These are phyloP conservation scores for Amanita inopinata DNA, from an alignment of 768 basidiomycete genomes.

Conservation along the genomic window DNA sequence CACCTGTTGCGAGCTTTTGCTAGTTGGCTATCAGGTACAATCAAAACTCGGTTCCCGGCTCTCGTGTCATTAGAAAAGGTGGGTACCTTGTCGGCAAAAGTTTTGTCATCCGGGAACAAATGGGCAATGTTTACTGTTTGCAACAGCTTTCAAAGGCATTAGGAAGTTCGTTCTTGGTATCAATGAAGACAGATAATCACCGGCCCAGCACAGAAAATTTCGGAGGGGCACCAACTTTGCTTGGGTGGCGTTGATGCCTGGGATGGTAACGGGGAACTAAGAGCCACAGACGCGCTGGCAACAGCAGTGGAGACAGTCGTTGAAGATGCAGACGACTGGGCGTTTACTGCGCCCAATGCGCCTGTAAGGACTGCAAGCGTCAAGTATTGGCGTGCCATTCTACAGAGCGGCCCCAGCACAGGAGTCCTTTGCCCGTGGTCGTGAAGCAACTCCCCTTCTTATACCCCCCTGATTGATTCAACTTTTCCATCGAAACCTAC, in stretches of 20 bases:
- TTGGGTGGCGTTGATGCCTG: conserved; percentile 54
- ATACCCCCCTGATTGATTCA: neutral
- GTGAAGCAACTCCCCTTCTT: neutral
- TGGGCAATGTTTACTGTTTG: conserved; percentile 80
- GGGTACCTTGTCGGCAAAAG: conserved; percentile 77
- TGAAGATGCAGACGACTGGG: conserved; percentile 8
- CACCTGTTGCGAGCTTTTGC: conserved; percentile 52
- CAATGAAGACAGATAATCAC: conserved; percentile 31
- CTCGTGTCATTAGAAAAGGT: no score
- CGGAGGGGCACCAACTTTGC: conserved; percentile 65
- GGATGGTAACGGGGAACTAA: conserved; percentile 47
- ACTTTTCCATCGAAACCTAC: neutral
- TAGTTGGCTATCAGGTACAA: no score
- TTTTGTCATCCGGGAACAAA: conserved; percentile 75
- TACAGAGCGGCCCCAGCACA: neutral
- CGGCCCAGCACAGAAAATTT: conserved; percentile 74
- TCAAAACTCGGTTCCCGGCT: no score
- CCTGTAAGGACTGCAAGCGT: neutral
- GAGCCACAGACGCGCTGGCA: conserved; percentile 51
- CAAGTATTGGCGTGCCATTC: neutral
- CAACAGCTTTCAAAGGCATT: conserved; percentile 41
- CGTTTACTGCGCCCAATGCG: neutral
- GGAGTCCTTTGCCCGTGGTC: neutral
- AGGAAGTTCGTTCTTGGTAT: conserved; percentile 3
- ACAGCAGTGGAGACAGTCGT: conserved; percentile 47